Evolutionary conservation across 192 early-diverging fungal species (phyloP).

Genomic region (Coemansia sp.): DNA sequence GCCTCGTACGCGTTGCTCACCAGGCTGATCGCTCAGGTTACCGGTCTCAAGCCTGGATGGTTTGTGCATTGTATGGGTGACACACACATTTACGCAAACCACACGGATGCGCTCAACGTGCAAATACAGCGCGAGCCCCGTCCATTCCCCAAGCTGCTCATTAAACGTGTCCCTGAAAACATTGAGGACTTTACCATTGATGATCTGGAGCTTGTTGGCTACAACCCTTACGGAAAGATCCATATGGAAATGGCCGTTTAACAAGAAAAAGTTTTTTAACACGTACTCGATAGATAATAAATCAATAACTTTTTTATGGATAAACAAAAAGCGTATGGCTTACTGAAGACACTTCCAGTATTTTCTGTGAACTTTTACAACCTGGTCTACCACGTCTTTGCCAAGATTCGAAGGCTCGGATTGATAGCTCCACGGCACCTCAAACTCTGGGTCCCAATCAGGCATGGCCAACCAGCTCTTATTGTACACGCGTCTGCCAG

Average conservation of each 20-base stretch:
- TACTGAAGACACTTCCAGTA: constrained; percentile 21
- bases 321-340: not conserved
- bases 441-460: constrained; percentile 25
- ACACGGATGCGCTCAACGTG: constrained; percentile 77
- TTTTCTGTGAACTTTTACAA: constrained; percentile 17
- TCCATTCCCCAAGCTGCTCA: constrained; percentile 76
- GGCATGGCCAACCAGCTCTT: constrained; percentile 17
- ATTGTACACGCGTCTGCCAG: constrained; percentile 2
- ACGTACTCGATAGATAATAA: too few relatives aligned
- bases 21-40: constrained; percentile 85
- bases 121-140: constrained; percentile 78
- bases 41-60: constrained; percentile 74
- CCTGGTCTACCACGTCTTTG: constrained; percentile 30
- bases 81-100: constrained; percentile 91
- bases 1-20: constrained; percentile 94
- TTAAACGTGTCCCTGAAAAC: constrained; percentile 57
- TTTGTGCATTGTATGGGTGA: constrained; percentile 96
- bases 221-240: constrained; percentile 83
- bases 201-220: constrained; percentile 80
- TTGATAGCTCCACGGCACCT: constrained; percentile 24
- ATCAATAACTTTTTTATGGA: not conserved
- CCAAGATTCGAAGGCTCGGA: constrained; percentile 27
- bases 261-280: constrained; percentile 6
- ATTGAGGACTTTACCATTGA: constrained; percentile 78
- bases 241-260: constrained; percentile 96